Evolutionary conservation across 352 stramenopile species (phyloP), one percentile per base, ranked within the genome.

Genomic region (Thalassiosira livingstoniorum): DNA sequence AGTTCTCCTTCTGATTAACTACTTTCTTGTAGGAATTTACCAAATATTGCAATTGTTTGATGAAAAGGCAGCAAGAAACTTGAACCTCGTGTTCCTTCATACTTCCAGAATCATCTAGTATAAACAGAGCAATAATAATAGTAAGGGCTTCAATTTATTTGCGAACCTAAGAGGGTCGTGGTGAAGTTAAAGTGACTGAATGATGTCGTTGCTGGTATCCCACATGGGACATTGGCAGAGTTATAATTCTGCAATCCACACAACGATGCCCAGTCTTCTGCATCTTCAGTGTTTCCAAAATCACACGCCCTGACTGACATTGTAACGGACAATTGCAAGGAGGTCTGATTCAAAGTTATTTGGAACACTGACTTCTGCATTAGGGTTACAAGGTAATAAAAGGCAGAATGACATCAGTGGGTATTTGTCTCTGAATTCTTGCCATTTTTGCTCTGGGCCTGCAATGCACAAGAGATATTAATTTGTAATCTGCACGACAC

Each of bases 21-120:
- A 61, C 63, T 5, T 61, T 25, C 3, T 53, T 5, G 10, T 60
- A 7, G 35, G 34, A 10, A 27, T 60, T 42, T n/a, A 29, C 29
- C 42, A 51, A 18, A 18, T 10, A 51, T 51, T 10, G 10, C 18
- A 51, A 18, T 18, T 51, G 10, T 51, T 10, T 18, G 18, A 18
- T 18, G 42, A 51, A 51, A 18, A 51, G 18, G 42, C 18, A 10
- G 42, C 42, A 18, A 2, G 63, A 72, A 60, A 23, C 45, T 25
- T 61, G 15, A 23, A 72, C 63, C 34, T 32, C 1, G 21, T 2
- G 32, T 42, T 42, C 47, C 4, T 55, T 43, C 63, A 72, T 72
- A 27, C 63, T 72, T 7, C 63, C 42, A 43, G 63, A 72, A 42
- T 72, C 31, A 37, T 72, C 63, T n/a, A n/a, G n/a, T 2, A 72